These are phyloP conservation scores for Dimargaris cristalligena DNA, from an alignment of 192 early-diverging fungal species.

Conservation along the genomic window DNA sequence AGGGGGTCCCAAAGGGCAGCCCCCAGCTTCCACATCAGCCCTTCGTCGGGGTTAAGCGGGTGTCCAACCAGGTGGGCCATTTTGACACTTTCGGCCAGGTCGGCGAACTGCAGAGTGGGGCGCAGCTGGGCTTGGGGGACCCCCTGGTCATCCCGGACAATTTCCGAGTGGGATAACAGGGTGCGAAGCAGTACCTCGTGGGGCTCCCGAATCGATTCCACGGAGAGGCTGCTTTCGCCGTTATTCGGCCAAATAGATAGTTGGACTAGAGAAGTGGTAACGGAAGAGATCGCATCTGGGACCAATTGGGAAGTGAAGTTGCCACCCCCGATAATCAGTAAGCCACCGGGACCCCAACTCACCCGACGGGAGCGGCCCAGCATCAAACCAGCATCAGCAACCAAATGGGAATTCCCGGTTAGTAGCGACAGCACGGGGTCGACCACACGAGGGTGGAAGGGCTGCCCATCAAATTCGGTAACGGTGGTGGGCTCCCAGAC, in stretches of 20 bases:
- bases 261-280: too few relatives aligned
- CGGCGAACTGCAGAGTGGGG: conserved; percentile 5
- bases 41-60: conserved; percentile 15
- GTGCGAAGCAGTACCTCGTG: neutral
- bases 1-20: conserved; percentile 35
- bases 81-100: conserved; percentile 5
- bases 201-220: too few relatives aligned
- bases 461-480: too few relatives aligned
- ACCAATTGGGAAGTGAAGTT: too few relatives aligned
- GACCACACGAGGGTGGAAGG: neutral
- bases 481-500: too few relatives aligned
- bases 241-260: too few relatives aligned
- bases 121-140: conserved; percentile 5
- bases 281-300: too few relatives aligned
- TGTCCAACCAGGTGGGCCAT: neutral
- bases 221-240: too few relatives aligned
- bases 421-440: neutral
- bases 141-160: conserved; percentile 1
- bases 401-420: conserved; percentile 22
- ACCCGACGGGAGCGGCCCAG: conserved; percentile 73
- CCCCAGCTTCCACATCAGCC: conserved; percentile 31
- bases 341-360: conserved; percentile 66
- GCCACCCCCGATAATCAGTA: conserved; percentile 25
- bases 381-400: conserved; percentile 56
- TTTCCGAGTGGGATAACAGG: neutral